phyloP scores from a whole-genome alignment of 2,329 filamentous ascomycete species.

The Pyricularia sp. region DNA sequence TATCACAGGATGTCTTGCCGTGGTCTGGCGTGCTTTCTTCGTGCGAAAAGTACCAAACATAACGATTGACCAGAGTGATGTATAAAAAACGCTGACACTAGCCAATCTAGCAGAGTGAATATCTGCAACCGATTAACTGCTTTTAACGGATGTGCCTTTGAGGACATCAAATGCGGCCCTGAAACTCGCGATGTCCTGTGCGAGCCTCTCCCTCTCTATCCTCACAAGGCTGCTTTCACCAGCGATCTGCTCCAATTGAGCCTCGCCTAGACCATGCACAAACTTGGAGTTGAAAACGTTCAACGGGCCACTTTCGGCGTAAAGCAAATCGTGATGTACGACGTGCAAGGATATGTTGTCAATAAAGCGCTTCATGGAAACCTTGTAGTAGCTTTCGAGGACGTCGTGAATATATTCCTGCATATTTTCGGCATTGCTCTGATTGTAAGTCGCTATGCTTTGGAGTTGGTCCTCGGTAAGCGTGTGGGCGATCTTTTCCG shows the following conservation, averaged over 20 bases:
- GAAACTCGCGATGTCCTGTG: neutral
- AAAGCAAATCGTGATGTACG: conserved; percentile 8
- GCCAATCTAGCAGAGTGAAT: neutral
- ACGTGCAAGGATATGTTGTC: conserved; percentile 40
- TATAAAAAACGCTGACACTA: neutral
- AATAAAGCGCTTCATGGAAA: conserved; percentile 50
- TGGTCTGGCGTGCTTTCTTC: neutral
- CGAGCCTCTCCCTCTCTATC: neutral
- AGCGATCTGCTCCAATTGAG: conserved; percentile 2
- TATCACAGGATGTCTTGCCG: neutral
- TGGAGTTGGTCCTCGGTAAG: conserved; percentile 7
- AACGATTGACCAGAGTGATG: neutral
- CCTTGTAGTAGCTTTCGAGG: conserved; percentile 50
- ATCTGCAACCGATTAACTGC: neutral
- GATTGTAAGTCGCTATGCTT: neutral
- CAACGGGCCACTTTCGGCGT: conserved; percentile 8
- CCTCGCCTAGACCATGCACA: neutral
- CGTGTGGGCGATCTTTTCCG: neutral
- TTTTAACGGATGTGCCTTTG: neutral
- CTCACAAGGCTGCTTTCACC: neutral
- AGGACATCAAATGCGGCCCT: neutral
- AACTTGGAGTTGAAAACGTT: neutral
- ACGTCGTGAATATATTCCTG: conserved; percentile 48
- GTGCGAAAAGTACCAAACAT: neutral
- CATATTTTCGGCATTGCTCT: conserved; percentile 9